phyloP scores from a whole-genome alignment of 345 rosid genomes.

The Pistacia vera region DNA sequence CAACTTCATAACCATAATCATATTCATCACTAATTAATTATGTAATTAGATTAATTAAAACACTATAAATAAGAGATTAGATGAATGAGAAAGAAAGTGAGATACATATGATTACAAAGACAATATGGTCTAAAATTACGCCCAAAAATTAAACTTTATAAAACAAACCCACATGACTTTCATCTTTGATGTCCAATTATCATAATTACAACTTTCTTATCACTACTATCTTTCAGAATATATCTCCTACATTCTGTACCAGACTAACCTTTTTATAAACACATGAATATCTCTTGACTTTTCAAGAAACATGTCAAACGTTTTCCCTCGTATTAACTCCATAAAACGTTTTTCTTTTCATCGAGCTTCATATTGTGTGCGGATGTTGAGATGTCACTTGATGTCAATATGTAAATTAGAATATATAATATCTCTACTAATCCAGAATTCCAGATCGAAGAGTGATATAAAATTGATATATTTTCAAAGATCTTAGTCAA shows the following conservation, averaged over 20 bases:
- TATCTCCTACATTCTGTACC: not conserved
- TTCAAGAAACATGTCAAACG: too few species aligned
- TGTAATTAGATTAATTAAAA: not conserved
- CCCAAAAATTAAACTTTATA: constrained; percentile 1
- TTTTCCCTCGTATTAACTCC: too few species aligned
- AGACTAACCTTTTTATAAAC: too few species aligned
- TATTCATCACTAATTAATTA: not conserved
- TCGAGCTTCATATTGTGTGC: too few species aligned
- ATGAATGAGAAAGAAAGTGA: not conserved
- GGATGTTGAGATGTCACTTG: too few species aligned
- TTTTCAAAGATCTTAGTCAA: too few species aligned
- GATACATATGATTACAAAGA: constrained; percentile 21
- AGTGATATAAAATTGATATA: too few species aligned
- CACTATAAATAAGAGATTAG: not conserved
- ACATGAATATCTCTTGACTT: too few species aligned
- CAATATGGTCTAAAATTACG: constrained; percentile 27
- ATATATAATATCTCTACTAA: too few species aligned
- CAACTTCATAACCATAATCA: not conserved
- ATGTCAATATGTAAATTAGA: too few species aligned
- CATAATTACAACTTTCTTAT: constrained; percentile 15
- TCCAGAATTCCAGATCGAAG: too few species aligned
- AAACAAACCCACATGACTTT: constrained; percentile 9
- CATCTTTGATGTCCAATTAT: constrained; percentile 10
- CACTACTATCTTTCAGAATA: not conserved
- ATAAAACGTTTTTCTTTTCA: too few species aligned